Conservation (phyloP, 345 rosid species). For the Eucalyptus sideroxylon region DNA sequence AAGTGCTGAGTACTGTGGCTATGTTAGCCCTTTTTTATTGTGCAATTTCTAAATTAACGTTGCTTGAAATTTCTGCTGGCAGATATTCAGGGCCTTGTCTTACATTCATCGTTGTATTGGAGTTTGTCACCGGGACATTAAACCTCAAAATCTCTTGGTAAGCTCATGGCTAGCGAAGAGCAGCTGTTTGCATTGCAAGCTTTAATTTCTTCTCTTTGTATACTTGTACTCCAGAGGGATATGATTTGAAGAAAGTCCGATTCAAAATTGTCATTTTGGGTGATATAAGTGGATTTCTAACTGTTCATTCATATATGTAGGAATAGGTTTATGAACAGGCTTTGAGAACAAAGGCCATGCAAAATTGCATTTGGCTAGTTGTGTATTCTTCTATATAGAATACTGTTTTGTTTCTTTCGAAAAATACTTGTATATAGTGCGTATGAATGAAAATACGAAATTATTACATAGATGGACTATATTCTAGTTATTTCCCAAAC, state of each 20-base stretch:
- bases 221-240: not conserved
- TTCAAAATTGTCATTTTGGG: not conserved
- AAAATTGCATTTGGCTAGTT: not conserved
- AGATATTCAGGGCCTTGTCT: conserved; percentile 92
- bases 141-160: conserved; percentile 98
- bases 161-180: not conserved
- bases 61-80: not conserved
- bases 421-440: not conserved
- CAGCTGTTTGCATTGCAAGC: not conserved
- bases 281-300: not conserved
- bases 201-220: not conserved
- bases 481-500: not conserved
- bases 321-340: not conserved
- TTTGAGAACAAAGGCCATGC: not conserved
- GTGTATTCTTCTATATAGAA: not conserved
- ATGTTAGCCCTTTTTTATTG: not conserved
- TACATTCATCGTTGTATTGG: conserved; percentile 85
- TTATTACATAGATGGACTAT: not conserved
- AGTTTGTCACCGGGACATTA: conserved; percentile 92
- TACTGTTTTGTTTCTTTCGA: not conserved
- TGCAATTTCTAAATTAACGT: not conserved
- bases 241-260: not conserved
- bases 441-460: not conserved
- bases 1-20: not conserved
- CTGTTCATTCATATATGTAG: not conserved